Base-by-base conservation (phyloP, 306 rosid species). In the Sphenostylis stenocarpa region DNA sequence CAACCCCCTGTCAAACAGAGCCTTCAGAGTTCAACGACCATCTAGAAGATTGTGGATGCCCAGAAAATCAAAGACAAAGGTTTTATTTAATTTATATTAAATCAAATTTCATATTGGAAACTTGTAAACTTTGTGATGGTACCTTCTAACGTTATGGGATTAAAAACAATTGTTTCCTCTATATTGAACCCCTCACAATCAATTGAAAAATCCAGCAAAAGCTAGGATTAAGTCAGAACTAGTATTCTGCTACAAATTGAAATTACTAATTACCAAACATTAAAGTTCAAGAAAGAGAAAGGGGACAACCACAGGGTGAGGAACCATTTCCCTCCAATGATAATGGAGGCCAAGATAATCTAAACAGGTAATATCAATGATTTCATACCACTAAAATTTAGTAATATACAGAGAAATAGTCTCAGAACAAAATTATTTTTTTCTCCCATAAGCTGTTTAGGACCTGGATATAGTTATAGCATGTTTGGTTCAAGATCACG, bases 241-340 rank as follows among this genome's bases (percentile, higher is more conserved):
- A 52, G 58, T 52, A 67, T 75, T 65, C 66, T 36, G 44, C 20
- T 58, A 53, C 74, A 73, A 48, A 58, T 34, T 15, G 49, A 68
- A 70, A 39, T 0, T 47, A 56, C 24, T 9, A 26, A 49, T n/a
- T n/a, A n/a, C 55, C 66, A 82, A 47, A 52, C 53, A 15, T 14
- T 26, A 69, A 34, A 82, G 16, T 60, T 65, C 75, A 33, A 34
- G 60, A 79, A 14, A 41, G 19, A 15, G 48, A 79, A 16, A 17
- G 56, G 24, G 48, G 20, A 26, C 26, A 41, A 1, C 26, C 51
- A 52, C 47, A 29, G 28, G 39, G 20, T 19, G 62, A 60, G 61
- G 44, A 49, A 31, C 36, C 29, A 45, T 55, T 17, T 43, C 36
- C 17, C 70, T 36, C 65, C 28, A 60, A 76, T 48, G 26, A 47